Conservation (phyloP, 768 basidiomycete genomes). For the Lactarius indigo region DNA sequence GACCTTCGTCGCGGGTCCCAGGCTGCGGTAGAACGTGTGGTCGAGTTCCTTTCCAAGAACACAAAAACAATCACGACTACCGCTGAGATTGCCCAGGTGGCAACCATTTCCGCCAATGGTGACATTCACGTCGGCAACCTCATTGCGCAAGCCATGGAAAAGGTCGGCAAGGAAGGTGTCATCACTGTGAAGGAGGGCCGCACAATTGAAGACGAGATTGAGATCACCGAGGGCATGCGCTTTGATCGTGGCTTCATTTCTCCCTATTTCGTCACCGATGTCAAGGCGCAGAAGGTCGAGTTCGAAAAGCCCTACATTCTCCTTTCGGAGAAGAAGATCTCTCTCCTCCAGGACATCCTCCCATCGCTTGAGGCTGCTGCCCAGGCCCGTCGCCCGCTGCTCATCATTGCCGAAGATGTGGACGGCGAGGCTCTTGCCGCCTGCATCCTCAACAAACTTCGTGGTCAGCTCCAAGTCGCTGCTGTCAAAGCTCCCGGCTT, state of each 20-base stretch:
- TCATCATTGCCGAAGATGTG: slow-evolving; percentile 97
- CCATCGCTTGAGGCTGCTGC: slow-evolving; percentile 83
- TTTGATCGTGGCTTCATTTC: slow-evolving; percentile 99
- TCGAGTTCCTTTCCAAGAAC: slow-evolving; percentile 83
- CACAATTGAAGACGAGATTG: slow-evolving; percentile 98
- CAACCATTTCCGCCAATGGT: slow-evolving; percentile 67
- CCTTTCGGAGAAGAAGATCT: slow-evolving; percentile 98
- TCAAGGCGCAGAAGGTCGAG: slow-evolving; percentile 93
- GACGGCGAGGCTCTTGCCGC: slow-evolving; percentile 98
- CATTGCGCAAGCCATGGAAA: slow-evolving; percentile 99
- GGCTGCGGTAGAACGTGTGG: slow-evolving; percentile 88
- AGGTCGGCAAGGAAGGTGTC: slow-evolving; percentile 99
- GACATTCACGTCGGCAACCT: slow-evolving; percentile 90
- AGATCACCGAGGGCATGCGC: slow-evolving; percentile 99
- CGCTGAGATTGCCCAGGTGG: slow-evolving; percentile 97
- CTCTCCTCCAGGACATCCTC: slow-evolving; percentile 88
- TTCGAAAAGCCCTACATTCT: slow-evolving; percentile 96
- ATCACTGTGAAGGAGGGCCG: slow-evolving; percentile 99
- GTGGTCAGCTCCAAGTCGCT: slow-evolving; percentile 90
- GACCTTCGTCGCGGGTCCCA: slow-evolving; percentile 98
- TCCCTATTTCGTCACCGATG: slow-evolving; percentile 97
- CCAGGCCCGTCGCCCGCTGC: slow-evolving; percentile 80
- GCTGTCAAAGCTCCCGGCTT: slow-evolving; percentile 98
- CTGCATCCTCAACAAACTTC: slow-evolving; percentile 98
- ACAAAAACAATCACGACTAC: slow-evolving; percentile 95